phyloP scores from a whole-genome alignment of 495 filamentous ascomycete genomes.

The Talaromyces liani region DNA sequence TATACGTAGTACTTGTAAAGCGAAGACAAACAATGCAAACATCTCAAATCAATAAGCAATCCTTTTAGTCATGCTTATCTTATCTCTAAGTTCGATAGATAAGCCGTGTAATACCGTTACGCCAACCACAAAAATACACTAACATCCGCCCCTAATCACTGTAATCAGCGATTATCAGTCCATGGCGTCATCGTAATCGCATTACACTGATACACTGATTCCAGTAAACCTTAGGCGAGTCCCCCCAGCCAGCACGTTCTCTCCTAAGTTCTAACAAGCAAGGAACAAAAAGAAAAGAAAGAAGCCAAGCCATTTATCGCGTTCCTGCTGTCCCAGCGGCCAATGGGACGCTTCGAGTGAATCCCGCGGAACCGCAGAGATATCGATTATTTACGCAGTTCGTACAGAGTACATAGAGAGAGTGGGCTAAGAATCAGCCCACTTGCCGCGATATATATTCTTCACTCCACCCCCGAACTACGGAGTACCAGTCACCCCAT shows the following conservation, averaged over 20 bases:
- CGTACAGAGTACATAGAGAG: too few relatives aligned
- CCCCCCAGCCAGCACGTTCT: neutral
- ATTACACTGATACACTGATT: neutral
- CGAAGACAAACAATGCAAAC: neutral
- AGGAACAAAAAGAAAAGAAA: neutral
- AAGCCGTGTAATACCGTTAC: neutral
- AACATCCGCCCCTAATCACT: neutral
- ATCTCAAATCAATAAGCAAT: neutral
- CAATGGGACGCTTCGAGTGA: neutral
- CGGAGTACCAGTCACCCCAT: too few relatives aligned
- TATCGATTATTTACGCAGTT: neutral
- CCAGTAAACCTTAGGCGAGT: neutral
- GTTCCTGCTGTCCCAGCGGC: neutral
- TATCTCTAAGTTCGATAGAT: neutral
- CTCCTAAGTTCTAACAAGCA: neutral
- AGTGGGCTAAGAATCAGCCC: neutral
- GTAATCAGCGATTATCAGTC: too few relatives aligned
- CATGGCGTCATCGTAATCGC: neutral
- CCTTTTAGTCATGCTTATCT: slow-evolving; percentile 3
- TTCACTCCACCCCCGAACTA: neutral
- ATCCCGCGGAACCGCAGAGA: neutral
- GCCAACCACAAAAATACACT: neutral
- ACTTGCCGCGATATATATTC: neutral
- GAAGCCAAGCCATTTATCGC: neutral
- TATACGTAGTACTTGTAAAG: too few relatives aligned